Conservation (phyloP, 1,139 yeast species). For the Wickerhamiella pararugosa region DNA sequence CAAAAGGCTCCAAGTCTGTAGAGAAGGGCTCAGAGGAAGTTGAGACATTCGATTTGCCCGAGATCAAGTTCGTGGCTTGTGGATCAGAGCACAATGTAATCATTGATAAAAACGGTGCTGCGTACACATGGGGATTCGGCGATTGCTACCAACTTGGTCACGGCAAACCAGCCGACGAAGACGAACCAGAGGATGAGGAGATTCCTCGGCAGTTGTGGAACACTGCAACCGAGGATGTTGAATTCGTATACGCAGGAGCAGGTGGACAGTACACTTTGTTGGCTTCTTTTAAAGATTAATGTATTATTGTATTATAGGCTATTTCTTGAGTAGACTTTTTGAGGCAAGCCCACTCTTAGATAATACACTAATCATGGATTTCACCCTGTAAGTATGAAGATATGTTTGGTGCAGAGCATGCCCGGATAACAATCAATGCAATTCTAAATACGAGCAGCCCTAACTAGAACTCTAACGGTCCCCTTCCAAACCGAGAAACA, state of each 20-base stretch:
- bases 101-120: constrained; percentile 62
- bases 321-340: neutral
- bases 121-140: constrained; percentile 95
- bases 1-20: constrained; percentile 20
- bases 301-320: neutral
- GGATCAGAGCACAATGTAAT: constrained; percentile 94
- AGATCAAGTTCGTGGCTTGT: constrained; percentile 49
- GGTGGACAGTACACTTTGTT: constrained; percentile 93
- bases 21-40: constrained; percentile 24
- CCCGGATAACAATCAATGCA: no score
- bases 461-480: constrained; percentile 30
- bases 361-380: neutral
- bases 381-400: neutral
- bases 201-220: constrained; percentile 81
- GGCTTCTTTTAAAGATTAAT: constrained; percentile 38
- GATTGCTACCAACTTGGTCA: constrained; percentile 93
- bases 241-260: constrained; percentile 59
- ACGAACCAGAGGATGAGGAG: constrained; percentile 28
- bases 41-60: constrained; percentile 34
- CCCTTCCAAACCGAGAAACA: constrained; percentile 51
- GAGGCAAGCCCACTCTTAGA: neutral
- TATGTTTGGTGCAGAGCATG: no score
- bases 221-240: constrained; percentile 75
- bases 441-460: neutral
- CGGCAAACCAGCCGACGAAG: constrained; percentile 74